Percentiles rank a stretch among this genome's conserved stretches.
These are phyloP conservation scores for Phoma herbarum DNA, from an alignment of 2,329 filamentous ascomycete genomes.

Conservation along the genomic window DNA sequence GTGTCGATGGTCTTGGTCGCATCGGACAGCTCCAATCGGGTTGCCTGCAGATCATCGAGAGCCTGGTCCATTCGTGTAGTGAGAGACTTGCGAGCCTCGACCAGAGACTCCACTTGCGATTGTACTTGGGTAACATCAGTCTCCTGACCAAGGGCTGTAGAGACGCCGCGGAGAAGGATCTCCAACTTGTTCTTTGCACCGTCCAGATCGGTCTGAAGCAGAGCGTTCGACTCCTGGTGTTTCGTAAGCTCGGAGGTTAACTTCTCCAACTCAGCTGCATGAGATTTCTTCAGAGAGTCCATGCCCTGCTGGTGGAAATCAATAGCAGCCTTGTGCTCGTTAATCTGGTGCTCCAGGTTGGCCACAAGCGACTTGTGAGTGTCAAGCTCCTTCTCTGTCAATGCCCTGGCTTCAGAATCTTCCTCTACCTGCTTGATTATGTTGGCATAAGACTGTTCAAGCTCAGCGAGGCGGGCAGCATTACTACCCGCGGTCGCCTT, in stretches of 20 bases:
- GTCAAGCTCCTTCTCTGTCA: constrained; percentile 61
- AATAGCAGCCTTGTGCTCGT: constrained; percentile 64
- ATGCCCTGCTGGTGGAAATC: constrained; percentile 64
- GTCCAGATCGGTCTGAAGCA: constrained; percentile 65
- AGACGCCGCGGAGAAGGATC: constrained; percentile 71
- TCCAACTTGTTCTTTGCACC: constrained; percentile 67
- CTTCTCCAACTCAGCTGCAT: constrained; percentile 64
- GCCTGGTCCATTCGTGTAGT: constrained; percentile 54
- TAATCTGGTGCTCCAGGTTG: constrained; percentile 66
- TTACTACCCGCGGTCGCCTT: constrained; percentile 76
- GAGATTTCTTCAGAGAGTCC: constrained; percentile 62
- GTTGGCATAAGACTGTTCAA: constrained; percentile 75
- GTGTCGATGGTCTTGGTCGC: constrained; percentile 50
- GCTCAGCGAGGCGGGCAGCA: constrained; percentile 71
- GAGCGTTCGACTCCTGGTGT: constrained; percentile 43
- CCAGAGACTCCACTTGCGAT: constrained; percentile 54
- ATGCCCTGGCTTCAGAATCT: constrained; percentile 67
- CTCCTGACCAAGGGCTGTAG: constrained; percentile 69
- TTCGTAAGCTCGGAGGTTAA: constrained; percentile 46
- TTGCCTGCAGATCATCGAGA: constrained; percentile 53
- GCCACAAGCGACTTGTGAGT: constrained; percentile 61
- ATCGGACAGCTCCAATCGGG: constrained; percentile 55
- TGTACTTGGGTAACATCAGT: constrained; percentile 55
- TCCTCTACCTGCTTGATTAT: constrained; percentile 74
- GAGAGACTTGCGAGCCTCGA: constrained; percentile 57